Evolutionary conservation across 2,329 filamentous ascomycete genomes (phyloP).

Genomic region (Xylariaceae sp.): DNA sequence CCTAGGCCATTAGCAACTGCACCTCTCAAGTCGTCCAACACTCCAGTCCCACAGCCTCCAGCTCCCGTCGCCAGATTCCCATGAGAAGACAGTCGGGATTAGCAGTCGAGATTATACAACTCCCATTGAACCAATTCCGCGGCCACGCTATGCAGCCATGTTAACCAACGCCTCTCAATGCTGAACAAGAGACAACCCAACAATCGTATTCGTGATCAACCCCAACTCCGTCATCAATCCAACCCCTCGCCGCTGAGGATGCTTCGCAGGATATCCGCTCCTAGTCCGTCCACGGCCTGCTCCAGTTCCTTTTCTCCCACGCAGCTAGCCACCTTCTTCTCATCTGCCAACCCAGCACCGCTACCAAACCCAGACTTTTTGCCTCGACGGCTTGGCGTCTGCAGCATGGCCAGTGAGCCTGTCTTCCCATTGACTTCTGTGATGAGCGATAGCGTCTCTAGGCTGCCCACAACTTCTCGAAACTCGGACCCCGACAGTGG

Average conservation of each 20-base stretch:
- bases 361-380: constrained; percentile 49
- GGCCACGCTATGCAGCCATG: no score
- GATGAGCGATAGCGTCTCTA: constrained; percentile 84
- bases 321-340: constrained; percentile 73
- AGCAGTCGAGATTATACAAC: no score
- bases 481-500: constrained; percentile 90
- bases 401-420: constrained; percentile 59
- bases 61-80: no score
- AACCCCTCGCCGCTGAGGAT: constrained; percentile 60
- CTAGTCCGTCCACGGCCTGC: constrained; percentile 61
- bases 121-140: no score
- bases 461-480: constrained; percentile 80
- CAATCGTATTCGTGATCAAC: not conserved
- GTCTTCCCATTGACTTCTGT: constrained; percentile 66
- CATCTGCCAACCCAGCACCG: constrained; percentile 56
- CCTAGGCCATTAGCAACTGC: no score
- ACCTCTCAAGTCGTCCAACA: no score
- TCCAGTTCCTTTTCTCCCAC: constrained; percentile 78
- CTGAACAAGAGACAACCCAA: constrained; percentile 5
- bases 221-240: constrained; percentile 36
- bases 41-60: no score
- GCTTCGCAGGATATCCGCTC: constrained; percentile 57
- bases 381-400: constrained; percentile 69
- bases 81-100: no score
- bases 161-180: constrained; percentile 7